phyloP scores from a whole-genome alignment of 2,329 filamentous ascomycete genomes.

The Penicillium sp. region DNA sequence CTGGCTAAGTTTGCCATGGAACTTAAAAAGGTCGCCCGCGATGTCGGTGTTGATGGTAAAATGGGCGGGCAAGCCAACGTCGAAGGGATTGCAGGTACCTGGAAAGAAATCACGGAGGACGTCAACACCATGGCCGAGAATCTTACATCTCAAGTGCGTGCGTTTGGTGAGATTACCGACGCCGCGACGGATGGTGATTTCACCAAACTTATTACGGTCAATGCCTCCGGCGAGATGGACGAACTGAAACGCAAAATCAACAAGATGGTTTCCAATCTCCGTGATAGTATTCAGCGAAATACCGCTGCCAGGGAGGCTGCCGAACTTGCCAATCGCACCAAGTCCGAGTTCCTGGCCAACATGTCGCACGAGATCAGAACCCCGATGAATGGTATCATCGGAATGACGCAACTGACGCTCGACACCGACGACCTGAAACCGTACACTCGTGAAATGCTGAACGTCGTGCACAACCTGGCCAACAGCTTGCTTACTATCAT shows the following conservation, averaged over 20 bases:
- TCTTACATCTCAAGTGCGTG: slow-evolving; percentile 92
- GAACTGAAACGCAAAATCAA: slow-evolving; percentile 99
- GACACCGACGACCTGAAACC: slow-evolving; percentile 94
- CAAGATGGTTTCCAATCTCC: slow-evolving; percentile 94
- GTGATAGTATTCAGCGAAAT: slow-evolving; percentile 96
- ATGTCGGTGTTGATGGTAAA: slow-evolving; percentile 96
- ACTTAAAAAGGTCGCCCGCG: slow-evolving; percentile 91
- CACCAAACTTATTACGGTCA: slow-evolving; percentile 93
- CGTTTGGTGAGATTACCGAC: slow-evolving; percentile 98
- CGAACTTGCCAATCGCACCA: slow-evolving; percentile 95
- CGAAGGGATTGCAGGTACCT: slow-evolving; percentile 86
- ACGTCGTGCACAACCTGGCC: slow-evolving; percentile 94
- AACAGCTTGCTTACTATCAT: slow-evolving; percentile 97
- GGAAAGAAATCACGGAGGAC: slow-evolving; percentile 98
- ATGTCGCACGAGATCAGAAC: slow-evolving; percentile 99
- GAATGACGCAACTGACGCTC: slow-evolving; percentile 95
- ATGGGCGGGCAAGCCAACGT: slow-evolving; percentile 98
- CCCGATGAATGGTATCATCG: slow-evolving; percentile 96
- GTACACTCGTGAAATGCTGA: slow-evolving; percentile 97
- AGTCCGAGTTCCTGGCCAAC: slow-evolving; percentile 97
- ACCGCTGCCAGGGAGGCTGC: slow-evolving; percentile 94
- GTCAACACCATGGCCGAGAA: slow-evolving; percentile 91
- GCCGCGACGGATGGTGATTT: slow-evolving; percentile 96
- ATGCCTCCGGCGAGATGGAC: slow-evolving; percentile 98
- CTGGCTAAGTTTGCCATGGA: slow-evolving; percentile 95